A percentile compares a stretch with the other conserved stretches of the same genome.
Evolutionary conservation across 345 rosid species (phyloP).

Genomic region (Turritis glabra): DNA sequence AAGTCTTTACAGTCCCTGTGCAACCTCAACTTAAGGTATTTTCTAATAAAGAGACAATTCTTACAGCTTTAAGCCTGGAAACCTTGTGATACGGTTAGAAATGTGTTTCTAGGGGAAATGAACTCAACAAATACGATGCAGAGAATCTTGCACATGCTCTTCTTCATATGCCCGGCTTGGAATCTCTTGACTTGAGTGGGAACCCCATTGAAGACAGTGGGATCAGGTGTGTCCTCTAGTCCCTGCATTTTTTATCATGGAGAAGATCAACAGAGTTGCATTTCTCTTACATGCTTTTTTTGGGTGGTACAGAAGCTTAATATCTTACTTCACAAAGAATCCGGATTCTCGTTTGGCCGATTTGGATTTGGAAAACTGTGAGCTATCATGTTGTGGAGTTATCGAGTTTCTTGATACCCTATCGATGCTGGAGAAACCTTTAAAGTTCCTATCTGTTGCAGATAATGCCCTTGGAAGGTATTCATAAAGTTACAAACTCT

Average conservation of each 20-base stretch:
- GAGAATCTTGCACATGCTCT: constrained; percentile 59
- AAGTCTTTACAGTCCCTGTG: constrained; percentile 61
- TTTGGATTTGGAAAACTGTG: constrained; percentile 75
- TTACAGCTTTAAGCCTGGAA: constrained; percentile 12
- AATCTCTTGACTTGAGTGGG: constrained; percentile 73
- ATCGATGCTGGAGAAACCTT: constrained; percentile 48
- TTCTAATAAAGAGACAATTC: neutral
- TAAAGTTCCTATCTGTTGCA: constrained; percentile 64
- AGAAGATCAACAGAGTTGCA: constrained; percentile 4
- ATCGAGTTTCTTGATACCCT: constrained; percentile 57
- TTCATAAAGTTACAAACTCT: neutral
- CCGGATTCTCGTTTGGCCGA: constrained; percentile 51
- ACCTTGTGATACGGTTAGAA: constrained; percentile 21
- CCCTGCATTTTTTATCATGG: constrained; percentile 16
- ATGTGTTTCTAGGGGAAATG: constrained; percentile 61
- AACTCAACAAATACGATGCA: constrained; percentile 63
- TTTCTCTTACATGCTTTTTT: constrained; percentile 32
- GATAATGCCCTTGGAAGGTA: constrained; percentile 86
- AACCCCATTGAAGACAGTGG: constrained; percentile 81
- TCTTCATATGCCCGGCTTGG: constrained; percentile 67
- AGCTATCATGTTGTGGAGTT: constrained; percentile 66
- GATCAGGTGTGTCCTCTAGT: constrained; percentile 55
- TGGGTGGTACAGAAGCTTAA: constrained; percentile 61
- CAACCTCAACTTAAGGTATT: constrained; percentile 73
- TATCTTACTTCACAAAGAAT: constrained; percentile 60